Percentiles rank a stretch among this genome's conserved stretches.
Conservation (phyloP, 495 filamentous ascomycete species). For the Choiromyces venosus region DNA sequence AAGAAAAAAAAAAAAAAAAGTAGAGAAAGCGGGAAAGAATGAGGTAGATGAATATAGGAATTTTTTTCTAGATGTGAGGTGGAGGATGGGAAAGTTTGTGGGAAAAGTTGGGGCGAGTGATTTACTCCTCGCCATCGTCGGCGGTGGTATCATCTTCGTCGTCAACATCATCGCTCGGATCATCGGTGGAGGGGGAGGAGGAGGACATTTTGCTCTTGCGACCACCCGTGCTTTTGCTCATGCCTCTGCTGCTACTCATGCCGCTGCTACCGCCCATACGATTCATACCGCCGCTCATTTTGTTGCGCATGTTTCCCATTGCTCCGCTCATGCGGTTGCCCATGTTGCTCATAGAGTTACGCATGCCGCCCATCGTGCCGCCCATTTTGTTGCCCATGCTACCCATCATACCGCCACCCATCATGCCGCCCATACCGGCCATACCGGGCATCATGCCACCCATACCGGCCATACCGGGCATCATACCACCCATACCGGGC, state of each 20-base stretch:
- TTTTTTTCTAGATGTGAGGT: neutral
- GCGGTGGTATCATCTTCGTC: too few relatives aligned
- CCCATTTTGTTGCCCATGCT: neutral
- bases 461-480: neutral
- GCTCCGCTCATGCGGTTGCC: neutral
- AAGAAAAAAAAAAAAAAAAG: neutral
- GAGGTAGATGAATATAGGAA: neutral
- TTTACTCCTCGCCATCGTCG: neutral
- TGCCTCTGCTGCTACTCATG: neutral
- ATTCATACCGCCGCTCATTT: neutral
- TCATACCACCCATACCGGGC: too few relatives aligned
- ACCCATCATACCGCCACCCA: neutral
- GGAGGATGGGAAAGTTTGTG: neutral
- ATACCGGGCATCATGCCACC: too few relatives aligned
- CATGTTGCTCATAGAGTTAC: neutral
- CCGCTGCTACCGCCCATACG: neutral
- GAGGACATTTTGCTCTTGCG: neutral
- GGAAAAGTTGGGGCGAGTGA: neutral
- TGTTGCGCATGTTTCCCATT: neutral
- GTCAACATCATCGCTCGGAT: neutral
- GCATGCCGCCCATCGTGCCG: neutral
- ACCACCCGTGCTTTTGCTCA: neutral
- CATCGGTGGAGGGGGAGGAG: neutral
- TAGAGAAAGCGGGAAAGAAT: neutral
- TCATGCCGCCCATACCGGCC: neutral